Base-by-base conservation (phyloP, 1,284 basidiomycete species). In the Boletus mariae region DNA sequence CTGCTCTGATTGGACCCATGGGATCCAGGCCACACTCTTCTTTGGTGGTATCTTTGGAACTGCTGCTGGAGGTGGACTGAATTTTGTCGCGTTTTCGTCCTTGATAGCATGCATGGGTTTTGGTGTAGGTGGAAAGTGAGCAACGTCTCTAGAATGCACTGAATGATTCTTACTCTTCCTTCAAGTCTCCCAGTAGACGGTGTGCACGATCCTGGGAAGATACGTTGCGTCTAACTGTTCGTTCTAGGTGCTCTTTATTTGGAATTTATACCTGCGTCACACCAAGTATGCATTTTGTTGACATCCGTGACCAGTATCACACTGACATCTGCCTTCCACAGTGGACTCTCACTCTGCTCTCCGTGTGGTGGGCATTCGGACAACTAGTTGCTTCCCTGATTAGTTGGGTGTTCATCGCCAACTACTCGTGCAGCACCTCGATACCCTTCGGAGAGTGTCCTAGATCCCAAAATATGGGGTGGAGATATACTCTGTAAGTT, bases 291-390 rank as follows among this genome's bases (percentile, higher is more conserved):
- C 20, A 51, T 38, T 42, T 17, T 38, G 34, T 45, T 20, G 31
- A 6, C 3, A 47, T 37, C 17, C 20, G 5, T 20, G 13, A 44
- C 44, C 6, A 7, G 15, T 23, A 41, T 43, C 37, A 15, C 12
- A 23, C 31, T 61, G 38, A 67, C 28, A 37, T 10, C 5, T 23
- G 1, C n/a, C 7, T 50, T 45, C 5, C 13, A n/a, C 8, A 84
- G 74, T 85, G 80, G 77, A 77, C 82, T 35, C 68, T 86, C 43
- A 86, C 83, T 0, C 70, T 86, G n/a, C 74, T 86, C 1, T 83
- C 81, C 9, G 74, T 79, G 28, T 85, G 81, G 77, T 87, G 84
- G 84, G 80, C 80, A 15, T 61, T 85, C 23, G 84, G 84, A 1
- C 82, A 83, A 59, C 69, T 83, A 15, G 59, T 80, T 29, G 78